A percentile compares a stretch with the other conserved stretches of the same genome.
Evolutionary conservation across 2,329 filamentous ascomycete species (phyloP).

Genomic region (Colletotrichum spaethianum): DNA sequence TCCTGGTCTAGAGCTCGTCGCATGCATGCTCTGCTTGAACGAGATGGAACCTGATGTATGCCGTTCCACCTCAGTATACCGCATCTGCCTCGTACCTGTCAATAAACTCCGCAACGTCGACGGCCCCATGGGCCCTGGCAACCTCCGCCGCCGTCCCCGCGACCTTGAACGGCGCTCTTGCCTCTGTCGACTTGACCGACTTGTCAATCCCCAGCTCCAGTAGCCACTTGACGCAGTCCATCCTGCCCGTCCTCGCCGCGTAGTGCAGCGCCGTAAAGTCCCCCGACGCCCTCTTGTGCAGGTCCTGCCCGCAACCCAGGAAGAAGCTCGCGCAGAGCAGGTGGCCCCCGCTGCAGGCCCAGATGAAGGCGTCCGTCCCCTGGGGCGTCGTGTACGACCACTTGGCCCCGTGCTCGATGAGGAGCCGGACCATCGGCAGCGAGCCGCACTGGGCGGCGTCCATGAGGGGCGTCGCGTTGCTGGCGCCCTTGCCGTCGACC

Average conservation of each 20-base stretch:
- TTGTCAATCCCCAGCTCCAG: conserved; percentile 37
- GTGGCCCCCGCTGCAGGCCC: conserved; percentile 6
- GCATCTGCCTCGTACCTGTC: conserved; percentile 5
- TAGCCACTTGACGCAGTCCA: conserved; percentile 25
- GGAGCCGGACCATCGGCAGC: conserved; percentile 18
- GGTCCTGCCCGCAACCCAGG: conserved; percentile 15
- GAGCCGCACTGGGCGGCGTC: conserved; percentile 8
- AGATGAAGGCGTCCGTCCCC: conserved; percentile 11
- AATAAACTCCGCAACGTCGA: conserved; percentile 9
- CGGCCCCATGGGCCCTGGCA: conserved; percentile 23
- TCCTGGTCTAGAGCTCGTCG: neutral
- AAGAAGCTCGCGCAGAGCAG: conserved; percentile 18
- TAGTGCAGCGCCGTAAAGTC: conserved; percentile 35
- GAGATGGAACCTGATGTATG: neutral
- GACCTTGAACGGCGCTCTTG: conserved; percentile 16
- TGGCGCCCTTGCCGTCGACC: neutral
- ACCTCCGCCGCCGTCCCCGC: conserved; percentile 29
- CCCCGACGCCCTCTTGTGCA: conserved; percentile 3
- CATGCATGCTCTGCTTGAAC: neutral
- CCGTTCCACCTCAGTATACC: neutral
- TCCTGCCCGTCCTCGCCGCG: neutral
- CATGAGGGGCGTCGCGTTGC: conserved; percentile 19
- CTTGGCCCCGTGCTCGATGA: conserved; percentile 13
- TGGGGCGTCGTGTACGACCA: conserved; percentile 22
- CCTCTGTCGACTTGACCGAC: conserved; percentile 7